Evolutionary conservation across 768 basidiomycete genomes (phyloP).

Genomic region (Leccinum pellstonianum): DNA sequence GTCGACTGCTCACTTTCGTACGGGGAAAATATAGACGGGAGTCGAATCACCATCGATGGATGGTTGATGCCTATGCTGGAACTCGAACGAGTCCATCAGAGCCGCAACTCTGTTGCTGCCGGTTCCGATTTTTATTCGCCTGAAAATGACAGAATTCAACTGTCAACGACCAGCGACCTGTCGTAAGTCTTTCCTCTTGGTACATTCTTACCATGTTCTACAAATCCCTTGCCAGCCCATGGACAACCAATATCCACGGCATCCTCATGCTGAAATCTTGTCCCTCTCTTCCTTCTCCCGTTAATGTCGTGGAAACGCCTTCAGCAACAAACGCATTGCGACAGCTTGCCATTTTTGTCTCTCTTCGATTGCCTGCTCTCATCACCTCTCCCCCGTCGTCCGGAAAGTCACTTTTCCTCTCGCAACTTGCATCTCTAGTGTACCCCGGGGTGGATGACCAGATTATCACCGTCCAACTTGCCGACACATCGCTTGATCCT

Average conservation of each 20-base stretch:
- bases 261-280: slow-evolving; percentile 58
- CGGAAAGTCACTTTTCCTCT: slow-evolving; percentile 80
- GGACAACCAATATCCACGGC: slow-evolving; percentile 62
- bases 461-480: slow-evolving; percentile 84
- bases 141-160: slow-evolving; percentile 33
- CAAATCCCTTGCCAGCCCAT: slow-evolving; percentile 43
- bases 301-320: slow-evolving; percentile 59
- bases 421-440: slow-evolving; percentile 69
- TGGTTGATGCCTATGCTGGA: slow-evolving; percentile 83
- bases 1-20: slow-evolving; percentile 65
- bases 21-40: slow-evolving; percentile 49
- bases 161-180: slow-evolving; percentile 48
- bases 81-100: slow-evolving; percentile 52
- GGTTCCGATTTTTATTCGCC: slow-evolving; percentile 46
- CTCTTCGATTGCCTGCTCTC: slow-evolving; percentile 72
- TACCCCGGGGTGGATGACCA: slow-evolving; percentile 62
- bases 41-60: slow-evolving; percentile 54
- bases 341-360: slow-evolving; percentile 60
- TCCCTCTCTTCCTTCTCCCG: slow-evolving; percentile 22
- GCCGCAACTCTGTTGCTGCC: slow-evolving; percentile 46
- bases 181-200: slow-evolving; percentile 42
- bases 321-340: slow-evolving; percentile 59
- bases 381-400: slow-evolving; percentile 84
- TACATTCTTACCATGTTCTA: slow-evolving; percentile 13
- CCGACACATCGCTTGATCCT: slow-evolving; percentile 93